phyloP scores from a whole-genome alignment of 257 asterid genomes.

The Linderniella brevidens region DNA sequence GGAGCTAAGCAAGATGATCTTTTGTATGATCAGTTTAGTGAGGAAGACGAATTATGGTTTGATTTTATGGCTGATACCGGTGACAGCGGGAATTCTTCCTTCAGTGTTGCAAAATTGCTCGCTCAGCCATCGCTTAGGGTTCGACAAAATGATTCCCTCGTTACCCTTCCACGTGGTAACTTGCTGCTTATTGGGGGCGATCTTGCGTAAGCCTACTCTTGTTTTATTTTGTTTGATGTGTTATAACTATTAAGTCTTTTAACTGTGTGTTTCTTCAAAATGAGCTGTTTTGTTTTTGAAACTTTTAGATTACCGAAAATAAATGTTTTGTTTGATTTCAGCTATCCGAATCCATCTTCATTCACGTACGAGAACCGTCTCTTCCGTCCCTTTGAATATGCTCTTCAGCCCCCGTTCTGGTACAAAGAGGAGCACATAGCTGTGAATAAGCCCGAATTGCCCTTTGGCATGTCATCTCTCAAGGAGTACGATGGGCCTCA shows the following conservation, averaged over 20 bases:
- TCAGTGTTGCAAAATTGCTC: conserved; percentile 78
- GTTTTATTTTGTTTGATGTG: background rate
- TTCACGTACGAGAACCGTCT: conserved; percentile 89
- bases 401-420: conserved; percentile 89
- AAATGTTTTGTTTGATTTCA: conserved; percentile 15
- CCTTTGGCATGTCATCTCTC: conserved; percentile 44
- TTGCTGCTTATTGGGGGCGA: conserved; percentile 97
- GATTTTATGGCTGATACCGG: conserved; percentile 99
- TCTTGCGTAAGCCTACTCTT: conserved; percentile 72
- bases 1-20: conserved; percentile 70
- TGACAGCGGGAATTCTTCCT: conserved; percentile 95
- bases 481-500: conserved; percentile 85
- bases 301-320: no score
- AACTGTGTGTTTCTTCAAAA: background rate
- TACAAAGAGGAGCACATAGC: conserved; percentile 84
- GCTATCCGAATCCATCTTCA: conserved; percentile 95
- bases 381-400: conserved; percentile 89
- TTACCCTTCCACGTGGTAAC: conserved; percentile 63
- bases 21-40: conserved; percentile 74
- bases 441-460: conserved; percentile 85
- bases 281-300: no score
- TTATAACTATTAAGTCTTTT: no score
- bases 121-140: conserved; percentile 76
- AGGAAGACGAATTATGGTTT: conserved; percentile 83
- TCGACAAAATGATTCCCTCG: conserved; percentile 30